Evolutionary conservation across 2,329 filamentous ascomycete species (phyloP).

Genomic region (Didymella sp.): DNA sequence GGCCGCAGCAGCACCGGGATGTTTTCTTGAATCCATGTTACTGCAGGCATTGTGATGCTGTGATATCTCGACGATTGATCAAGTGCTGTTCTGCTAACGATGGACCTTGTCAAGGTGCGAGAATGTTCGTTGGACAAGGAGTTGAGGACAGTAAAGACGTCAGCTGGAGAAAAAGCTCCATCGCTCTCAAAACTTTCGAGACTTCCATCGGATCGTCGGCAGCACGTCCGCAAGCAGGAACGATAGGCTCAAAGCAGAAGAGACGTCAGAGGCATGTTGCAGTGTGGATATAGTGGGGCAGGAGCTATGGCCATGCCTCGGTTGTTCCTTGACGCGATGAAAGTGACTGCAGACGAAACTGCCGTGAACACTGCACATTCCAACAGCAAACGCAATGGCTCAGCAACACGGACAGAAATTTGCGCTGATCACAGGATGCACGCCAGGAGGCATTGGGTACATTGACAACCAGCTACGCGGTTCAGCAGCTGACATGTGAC

Average conservation of each 20-base stretch:
- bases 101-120: background rate
- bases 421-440: slow-evolving; percentile 53
- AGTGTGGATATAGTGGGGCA: slow-evolving; percentile 4
- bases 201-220: slow-evolving; percentile 10
- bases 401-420: slow-evolving; percentile 31
- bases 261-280: too few relatives aligned
- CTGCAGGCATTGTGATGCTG: slow-evolving; percentile 5
- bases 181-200: slow-evolving; percentile 1
- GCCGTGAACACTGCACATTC: background rate
- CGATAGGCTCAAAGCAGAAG: slow-evolving; percentile 7
- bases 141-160: background rate
- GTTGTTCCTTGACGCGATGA: background rate
- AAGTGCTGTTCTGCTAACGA: background rate
- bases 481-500: background rate
- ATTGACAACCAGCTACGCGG: background rate
- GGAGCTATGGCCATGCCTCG: slow-evolving; percentile 8
- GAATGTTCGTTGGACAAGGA: background rate
- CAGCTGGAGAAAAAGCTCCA: background rate
- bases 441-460: slow-evolving; percentile 63
- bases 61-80: background rate
- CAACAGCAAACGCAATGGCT: slow-evolving; percentile 20
- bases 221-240: slow-evolving; percentile 2
- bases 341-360: background rate
- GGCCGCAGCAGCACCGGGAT: slow-evolving; percentile 41
- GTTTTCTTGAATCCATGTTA: slow-evolving; percentile 27